Percentiles rank a stretch among this genome's conserved stretches.
These are phyloP conservation scores for Hamamelis virginiana DNA, from an alignment of 164 flowering plant species.

Conservation along the genomic window DNA sequence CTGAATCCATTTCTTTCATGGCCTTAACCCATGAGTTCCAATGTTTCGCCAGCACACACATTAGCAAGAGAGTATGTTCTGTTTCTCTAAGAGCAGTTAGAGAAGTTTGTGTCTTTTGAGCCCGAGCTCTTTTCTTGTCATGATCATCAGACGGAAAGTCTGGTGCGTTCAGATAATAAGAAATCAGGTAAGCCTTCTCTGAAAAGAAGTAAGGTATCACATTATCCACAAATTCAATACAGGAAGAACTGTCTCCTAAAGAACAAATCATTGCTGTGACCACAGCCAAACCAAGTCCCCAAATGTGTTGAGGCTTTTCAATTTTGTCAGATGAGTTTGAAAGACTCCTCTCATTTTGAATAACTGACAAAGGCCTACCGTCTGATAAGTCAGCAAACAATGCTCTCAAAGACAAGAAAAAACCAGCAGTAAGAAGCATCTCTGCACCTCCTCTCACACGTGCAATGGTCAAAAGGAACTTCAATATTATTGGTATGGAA, in stretches of 20 bases:
- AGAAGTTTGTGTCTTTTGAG: slow-evolving; percentile 55
- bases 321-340: slow-evolving; percentile 25
- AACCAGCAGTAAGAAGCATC: slow-evolving; percentile 62
- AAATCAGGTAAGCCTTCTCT: slow-evolving; percentile 64
- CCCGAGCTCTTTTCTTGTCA: slow-evolving; percentile 74
- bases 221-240: slow-evolving; percentile 48
- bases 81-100: slow-evolving; percentile 63
- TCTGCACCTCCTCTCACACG: slow-evolving; percentile 72
- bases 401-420: slow-evolving; percentile 55
- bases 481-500: slow-evolving; percentile 52
- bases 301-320: slow-evolving; percentile 54
- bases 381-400: slow-evolving; percentile 47
- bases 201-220: slow-evolving; percentile 58
- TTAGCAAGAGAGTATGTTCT: slow-evolving; percentile 70
- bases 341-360: slow-evolving; percentile 23
- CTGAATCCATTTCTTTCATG: slow-evolving; percentile 69
- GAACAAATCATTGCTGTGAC: slow-evolving; percentile 72
- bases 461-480: slow-evolving; percentile 78
- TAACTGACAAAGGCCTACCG: slow-evolving; percentile 24
- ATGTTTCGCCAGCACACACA: slow-evolving; percentile 67
- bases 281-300: slow-evolving; percentile 85
- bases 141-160: slow-evolving; percentile 63
- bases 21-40: slow-evolving; percentile 66
- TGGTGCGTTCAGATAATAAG: slow-evolving; percentile 64
- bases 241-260: slow-evolving; percentile 54